A percentile compares a stretch with the other conserved stretches of the same genome.
These are phyloP conservation scores for Solanum appendiculatum DNA, from an alignment of 257 asterid species.

Conservation along the genomic window DNA sequence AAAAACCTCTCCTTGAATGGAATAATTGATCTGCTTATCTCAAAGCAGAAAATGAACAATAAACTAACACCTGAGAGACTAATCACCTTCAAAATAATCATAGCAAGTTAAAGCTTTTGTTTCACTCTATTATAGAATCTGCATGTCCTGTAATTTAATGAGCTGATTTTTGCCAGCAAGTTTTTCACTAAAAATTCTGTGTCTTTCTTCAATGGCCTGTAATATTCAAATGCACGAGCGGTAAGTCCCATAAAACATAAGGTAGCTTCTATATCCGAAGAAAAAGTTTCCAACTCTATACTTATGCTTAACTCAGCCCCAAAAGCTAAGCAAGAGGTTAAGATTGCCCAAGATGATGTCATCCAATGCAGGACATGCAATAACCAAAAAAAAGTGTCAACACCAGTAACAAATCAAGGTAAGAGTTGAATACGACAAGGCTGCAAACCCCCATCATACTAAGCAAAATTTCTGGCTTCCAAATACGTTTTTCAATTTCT, in stretches of 20 bases:
- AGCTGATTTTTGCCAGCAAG: not conserved
- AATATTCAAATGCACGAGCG: not conserved
- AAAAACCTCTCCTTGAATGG: too few relatives aligned
- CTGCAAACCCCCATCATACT: not conserved
- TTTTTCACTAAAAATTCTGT: conserved; percentile 24
- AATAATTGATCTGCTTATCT: too few relatives aligned
- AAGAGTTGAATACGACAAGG: not conserved
- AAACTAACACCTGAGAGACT: too few relatives aligned
- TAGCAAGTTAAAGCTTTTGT: not conserved
- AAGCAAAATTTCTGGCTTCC: not conserved
- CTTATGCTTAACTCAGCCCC: too few relatives aligned
- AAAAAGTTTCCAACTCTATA: not conserved
- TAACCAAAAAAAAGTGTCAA: not conserved
- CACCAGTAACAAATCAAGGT: not conserved
- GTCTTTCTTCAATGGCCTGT: conserved; percentile 42
- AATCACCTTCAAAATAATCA: not conserved
- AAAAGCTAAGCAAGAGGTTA: not conserved
- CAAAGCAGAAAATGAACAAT: too few relatives aligned
- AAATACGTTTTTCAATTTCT: not conserved
- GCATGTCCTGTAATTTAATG: not conserved
- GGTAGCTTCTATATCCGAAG: not conserved
- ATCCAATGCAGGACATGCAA: too few relatives aligned
- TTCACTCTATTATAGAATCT: too few relatives aligned
- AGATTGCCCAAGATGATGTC: not conserved
- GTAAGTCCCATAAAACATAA: not conserved